These are phyloP conservation scores for Eimeria praecox DNA, from an alignment of 169 alveolate species.

Conservation along the genomic window DNA sequence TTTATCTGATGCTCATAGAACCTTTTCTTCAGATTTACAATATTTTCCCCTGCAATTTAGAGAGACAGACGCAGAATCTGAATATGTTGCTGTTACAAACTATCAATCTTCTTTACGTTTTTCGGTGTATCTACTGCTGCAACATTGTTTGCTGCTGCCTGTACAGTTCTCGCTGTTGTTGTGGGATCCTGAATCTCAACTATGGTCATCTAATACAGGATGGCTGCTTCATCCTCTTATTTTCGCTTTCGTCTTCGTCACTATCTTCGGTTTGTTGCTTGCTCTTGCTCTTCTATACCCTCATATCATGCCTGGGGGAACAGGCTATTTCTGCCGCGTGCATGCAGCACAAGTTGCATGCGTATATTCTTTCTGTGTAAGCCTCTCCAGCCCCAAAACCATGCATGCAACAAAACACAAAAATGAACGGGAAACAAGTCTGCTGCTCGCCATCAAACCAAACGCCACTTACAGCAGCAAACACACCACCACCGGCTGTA, in stretches of 20 bases:
- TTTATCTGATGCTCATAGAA: not conserved
- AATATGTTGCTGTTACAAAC: conserved; percentile 45
- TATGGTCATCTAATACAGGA: not conserved
- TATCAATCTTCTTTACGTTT: conserved; percentile 19
- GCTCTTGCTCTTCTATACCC: conserved; percentile 41
- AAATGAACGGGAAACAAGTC: not conserved
- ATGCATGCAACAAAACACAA: not conserved
- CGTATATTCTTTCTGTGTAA: conserved; percentile 29
- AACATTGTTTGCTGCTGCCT: conserved; percentile 34
- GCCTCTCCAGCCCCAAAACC: not conserved
- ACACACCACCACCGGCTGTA: not conserved
- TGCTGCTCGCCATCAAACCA: not conserved
- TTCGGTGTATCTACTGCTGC: conserved; percentile 22
- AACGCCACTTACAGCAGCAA: not conserved
- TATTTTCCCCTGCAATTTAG: conserved; percentile 18
- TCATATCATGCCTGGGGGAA: not conserved
- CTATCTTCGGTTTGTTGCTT: conserved; percentile 5
- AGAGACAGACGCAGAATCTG: conserved; percentile 33
- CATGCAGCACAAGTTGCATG: conserved; percentile 48
- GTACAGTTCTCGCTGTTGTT: not conserved
- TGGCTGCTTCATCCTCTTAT: conserved; percentile 23
- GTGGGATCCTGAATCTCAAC: not conserved
- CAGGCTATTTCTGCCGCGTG: conserved; percentile 27
- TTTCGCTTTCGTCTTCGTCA: not conserved
- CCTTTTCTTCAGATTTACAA: not conserved